Evolutionary conservation across 352 stramenopile species (phyloP).

Genomic region (Lagenidium sp.): DNA sequence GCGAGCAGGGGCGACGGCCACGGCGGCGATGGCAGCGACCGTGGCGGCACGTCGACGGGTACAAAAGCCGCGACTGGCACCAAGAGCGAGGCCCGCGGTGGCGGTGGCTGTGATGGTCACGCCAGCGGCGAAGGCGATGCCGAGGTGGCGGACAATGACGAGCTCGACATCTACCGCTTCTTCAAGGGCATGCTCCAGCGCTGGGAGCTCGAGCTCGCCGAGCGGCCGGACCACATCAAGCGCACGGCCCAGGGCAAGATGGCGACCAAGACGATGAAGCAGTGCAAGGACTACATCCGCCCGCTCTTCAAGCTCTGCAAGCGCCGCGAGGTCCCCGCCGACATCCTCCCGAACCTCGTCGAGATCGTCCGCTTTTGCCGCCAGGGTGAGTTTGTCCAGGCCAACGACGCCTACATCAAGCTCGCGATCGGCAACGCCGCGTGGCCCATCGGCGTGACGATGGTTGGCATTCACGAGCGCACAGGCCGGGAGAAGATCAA

Average conservation of each 20-base stretch:
- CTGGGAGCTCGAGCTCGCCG: conserved; percentile 91
- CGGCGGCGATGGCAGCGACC: conserved; percentile 7
- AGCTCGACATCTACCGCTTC: conserved; percentile 80
- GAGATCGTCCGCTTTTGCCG: conserved; percentile 95
- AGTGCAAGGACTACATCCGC: conserved; percentile 98
- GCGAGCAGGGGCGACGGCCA: conserved; percentile 22
- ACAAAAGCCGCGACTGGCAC: conserved; percentile 8
- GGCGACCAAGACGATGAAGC: conserved; percentile 96
- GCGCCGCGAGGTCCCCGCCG: conserved; percentile 76
- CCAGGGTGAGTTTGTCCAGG: conserved; percentile 90
- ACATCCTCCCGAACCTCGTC: conserved; percentile 83
- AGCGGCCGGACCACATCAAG: conserved; percentile 84
- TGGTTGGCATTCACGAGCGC: conserved; percentile 98
- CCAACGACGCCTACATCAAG: conserved; percentile 97
- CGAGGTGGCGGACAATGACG: no score
- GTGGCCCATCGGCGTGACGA: conserved; percentile 99
- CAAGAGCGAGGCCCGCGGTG: not conserved
- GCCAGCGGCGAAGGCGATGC: conserved; percentile 10
- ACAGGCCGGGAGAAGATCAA: conserved; percentile 94
- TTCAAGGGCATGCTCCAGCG: conserved; percentile 92
- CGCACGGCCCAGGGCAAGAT: conserved; percentile 88
- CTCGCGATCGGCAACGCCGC: conserved; percentile 96
- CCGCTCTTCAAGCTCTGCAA: conserved; percentile 97
- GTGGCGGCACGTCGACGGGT: conserved; percentile 6
- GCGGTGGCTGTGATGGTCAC: conserved; percentile 3